phyloP scores from a whole-genome alignment of 2,329 filamentous ascomycete genomes.

The Cladosporium sp. region DNA sequence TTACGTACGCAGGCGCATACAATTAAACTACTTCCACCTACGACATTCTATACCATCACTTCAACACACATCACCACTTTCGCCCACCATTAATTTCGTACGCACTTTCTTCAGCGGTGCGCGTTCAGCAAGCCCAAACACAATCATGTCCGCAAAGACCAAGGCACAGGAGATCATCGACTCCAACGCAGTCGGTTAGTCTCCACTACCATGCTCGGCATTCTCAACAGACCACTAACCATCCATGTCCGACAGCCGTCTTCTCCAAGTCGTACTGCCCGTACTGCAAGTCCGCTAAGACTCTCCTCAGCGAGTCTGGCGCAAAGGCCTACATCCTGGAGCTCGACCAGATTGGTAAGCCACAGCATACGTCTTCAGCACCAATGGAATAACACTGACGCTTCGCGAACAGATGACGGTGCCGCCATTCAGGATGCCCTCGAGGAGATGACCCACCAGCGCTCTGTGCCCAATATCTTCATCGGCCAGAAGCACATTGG shows the following conservation, averaged over 20 bases:
- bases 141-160: conserved; percentile 76
- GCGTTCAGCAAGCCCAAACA: conserved; percentile 50
- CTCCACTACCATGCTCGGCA: background rate
- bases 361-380: background rate
- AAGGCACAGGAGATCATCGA: conserved; percentile 86
- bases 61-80: background rate
- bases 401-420: conserved; percentile 64
- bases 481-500: conserved; percentile 89
- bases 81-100: conserved; percentile 61
- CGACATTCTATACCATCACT: background rate
- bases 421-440: conserved; percentile 78
- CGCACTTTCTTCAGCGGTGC: conserved; percentile 65
- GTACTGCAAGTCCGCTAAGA: conserved; percentile 80
- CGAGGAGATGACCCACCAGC: conserved; percentile 72
- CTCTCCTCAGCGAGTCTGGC: conserved; percentile 62
- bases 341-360: conserved; percentile 76
- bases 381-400: background rate
- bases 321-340: conserved; percentile 75
- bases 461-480: conserved; percentile 93
- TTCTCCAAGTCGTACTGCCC: conserved; percentile 98
- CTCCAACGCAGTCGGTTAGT: conserved; percentile 77
- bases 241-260: conserved; percentile 57
- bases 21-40: background rate
- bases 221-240: conserved; percentile 4
- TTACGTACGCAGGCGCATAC: background rate